Percentiles rank a stretch among this genome's conserved stretches.
phyloP scores from a whole-genome alignment of 371 early-diverging fungal genomes.

The Neoconidiobolus thromboides region DNA sequence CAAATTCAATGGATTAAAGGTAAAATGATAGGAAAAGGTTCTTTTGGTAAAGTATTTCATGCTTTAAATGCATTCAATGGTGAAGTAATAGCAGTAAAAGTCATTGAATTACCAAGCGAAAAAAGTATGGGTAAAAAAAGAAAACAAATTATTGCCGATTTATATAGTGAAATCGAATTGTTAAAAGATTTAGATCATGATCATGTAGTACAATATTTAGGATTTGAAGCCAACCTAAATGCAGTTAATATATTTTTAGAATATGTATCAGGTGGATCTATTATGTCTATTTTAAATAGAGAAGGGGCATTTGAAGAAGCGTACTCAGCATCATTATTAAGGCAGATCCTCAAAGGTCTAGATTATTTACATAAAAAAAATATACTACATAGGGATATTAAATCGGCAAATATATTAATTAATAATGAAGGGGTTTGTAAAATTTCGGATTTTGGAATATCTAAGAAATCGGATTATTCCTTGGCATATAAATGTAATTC shows the following conservation, averaged over 20 bases:
- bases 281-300: slow-evolving; percentile 39
- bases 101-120: slow-evolving; percentile 41
- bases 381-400: slow-evolving; percentile 90
- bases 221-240: slow-evolving; percentile 35
- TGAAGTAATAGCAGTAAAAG: slow-evolving; percentile 90
- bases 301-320: slow-evolving; percentile 55
- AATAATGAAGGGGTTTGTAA: slow-evolving; percentile 77
- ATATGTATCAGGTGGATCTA: slow-evolving; percentile 73
- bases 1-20: slow-evolving; percentile 55
- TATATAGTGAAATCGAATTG: slow-evolving; percentile 68
- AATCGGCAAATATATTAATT: slow-evolving; percentile 82
- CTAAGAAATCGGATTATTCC: slow-evolving; percentile 30
- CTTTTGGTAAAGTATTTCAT: slow-evolving; percentile 83
- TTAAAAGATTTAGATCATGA: slow-evolving; percentile 65
- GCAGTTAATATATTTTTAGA: slow-evolving; percentile 77
- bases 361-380: slow-evolving; percentile 77
- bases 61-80: slow-evolving; percentile 64
- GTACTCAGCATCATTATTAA: slow-evolving; percentile 56
- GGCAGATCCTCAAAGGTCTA: slow-evolving; percentile 69
- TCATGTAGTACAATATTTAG: slow-evolving; percentile 63
- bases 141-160: slow-evolving; percentile 21
- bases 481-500: slow-evolving; percentile 13
- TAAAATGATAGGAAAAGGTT: slow-evolving; percentile 82
- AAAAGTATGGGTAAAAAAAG: not conserved
- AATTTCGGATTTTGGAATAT: slow-evolving; percentile 95